Evolutionary conservation across 257 asterid genomes (phyloP).

Genomic region (Forsythia viridissima): DNA sequence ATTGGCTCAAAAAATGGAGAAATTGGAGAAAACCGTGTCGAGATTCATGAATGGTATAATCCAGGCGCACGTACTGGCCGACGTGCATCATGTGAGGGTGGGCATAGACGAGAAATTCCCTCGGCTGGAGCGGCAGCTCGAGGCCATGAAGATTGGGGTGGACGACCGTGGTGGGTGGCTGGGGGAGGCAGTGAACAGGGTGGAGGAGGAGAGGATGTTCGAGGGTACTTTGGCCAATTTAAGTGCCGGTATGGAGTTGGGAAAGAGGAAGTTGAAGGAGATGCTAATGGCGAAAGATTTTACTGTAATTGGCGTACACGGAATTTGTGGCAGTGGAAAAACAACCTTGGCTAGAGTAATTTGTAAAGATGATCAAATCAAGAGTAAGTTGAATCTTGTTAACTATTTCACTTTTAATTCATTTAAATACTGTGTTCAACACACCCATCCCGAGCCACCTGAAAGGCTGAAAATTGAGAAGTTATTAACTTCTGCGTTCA

Average conservation of each 20-base stretch:
- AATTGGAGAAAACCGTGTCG: conserved; percentile 59
- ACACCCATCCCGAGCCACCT: no score
- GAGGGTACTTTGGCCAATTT: conserved; percentile 61
- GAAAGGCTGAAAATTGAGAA: no score
- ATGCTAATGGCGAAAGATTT: conserved; percentile 45
- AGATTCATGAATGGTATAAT: conserved; percentile 57
- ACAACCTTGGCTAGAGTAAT: conserved; percentile 93
- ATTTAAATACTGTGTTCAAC: not conserved
- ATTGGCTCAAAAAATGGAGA: conserved; percentile 77
- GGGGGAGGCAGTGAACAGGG: conserved; percentile 79
- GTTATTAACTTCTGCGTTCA: no score
- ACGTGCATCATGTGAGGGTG: conserved; percentile 77
- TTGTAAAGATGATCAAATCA: conserved; percentile 64
- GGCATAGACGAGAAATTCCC: conserved; percentile 72
- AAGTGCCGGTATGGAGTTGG: conserved; percentile 75
- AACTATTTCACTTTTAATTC: not conserved
- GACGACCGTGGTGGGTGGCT: conserved; percentile 60
- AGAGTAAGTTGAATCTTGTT: conserved; percentile 38
- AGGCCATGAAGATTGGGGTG: conserved; percentile 71
- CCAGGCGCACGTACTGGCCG: conserved; percentile 88
- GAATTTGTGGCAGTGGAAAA: conserved; percentile 91
- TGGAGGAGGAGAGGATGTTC: conserved; percentile 67
- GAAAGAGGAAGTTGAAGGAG: conserved; percentile 70
- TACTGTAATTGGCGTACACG: conserved; percentile 64
- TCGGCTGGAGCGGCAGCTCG: conserved; percentile 73